Evolutionary conservation across 164 flowering plant species (phyloP).

Genomic region (Magnolia changhungtana): DNA sequence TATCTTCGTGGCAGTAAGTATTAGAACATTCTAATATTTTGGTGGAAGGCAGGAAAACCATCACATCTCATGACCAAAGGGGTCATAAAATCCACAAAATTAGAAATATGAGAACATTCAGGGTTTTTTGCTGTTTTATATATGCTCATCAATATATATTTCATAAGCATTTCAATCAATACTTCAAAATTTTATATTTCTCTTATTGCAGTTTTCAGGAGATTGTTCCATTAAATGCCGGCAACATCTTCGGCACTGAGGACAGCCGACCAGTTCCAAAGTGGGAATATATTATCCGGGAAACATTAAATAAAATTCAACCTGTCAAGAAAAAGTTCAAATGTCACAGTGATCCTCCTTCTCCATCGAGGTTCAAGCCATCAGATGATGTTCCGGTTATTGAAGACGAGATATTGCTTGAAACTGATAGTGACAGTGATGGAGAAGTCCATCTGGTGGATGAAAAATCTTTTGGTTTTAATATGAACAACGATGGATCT

Average conservation of each 20-base stretch:
- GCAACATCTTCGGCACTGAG: slow-evolving; percentile 89
- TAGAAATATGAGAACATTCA: not conserved
- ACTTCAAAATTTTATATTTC: not conserved
- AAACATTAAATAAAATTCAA: slow-evolving; percentile 55
- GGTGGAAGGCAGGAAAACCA: not conserved
- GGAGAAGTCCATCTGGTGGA: slow-evolving; percentile 61
- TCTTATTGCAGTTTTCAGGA: slow-evolving; percentile 73
- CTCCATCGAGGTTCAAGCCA: slow-evolving; percentile 87
- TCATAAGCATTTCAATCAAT: not conserved
- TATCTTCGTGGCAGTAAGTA: not conserved
- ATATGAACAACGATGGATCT: slow-evolving; percentile 24
- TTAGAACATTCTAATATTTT: not conserved
- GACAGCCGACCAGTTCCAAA: slow-evolving; percentile 66
- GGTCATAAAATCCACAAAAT: not conserved
- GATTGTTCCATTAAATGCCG: slow-evolving; percentile 93
- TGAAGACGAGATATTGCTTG: slow-evolving; percentile 59
- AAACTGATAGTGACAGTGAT: slow-evolving; percentile 60
- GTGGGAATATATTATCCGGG: slow-evolving; percentile 88
- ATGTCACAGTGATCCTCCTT: slow-evolving; percentile 81
- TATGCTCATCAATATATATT: too few species aligned
- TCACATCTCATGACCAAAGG: too few species aligned
- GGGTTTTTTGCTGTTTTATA: too few species aligned
- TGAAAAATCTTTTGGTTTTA: slow-evolving; percentile 41
- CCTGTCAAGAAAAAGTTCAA: slow-evolving; percentile 46
- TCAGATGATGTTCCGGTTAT: slow-evolving; percentile 58